These are phyloP conservation scores for Beauveria bassiana DNA, from an alignment of 2,329 filamentous ascomycete species.

Conservation along the genomic window DNA sequence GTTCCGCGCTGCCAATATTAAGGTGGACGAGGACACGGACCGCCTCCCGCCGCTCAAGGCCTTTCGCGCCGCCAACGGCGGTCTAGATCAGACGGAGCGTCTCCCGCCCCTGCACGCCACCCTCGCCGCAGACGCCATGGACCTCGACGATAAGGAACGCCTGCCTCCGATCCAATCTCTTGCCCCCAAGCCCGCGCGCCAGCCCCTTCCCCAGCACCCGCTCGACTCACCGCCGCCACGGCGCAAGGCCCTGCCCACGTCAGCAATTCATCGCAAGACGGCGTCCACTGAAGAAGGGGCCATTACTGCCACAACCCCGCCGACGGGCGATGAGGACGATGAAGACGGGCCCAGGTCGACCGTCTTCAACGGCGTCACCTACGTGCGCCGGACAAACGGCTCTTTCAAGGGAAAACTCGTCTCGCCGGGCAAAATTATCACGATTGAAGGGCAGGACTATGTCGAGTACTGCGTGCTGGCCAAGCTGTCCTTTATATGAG, in stretches of 20 bases:
- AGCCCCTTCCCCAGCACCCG: constrained; percentile 1
- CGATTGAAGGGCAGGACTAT: constrained; percentile 11
- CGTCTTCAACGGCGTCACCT: constrained; percentile 2
- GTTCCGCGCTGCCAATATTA: constrained; percentile 4
- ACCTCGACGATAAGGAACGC: constrained; percentile 7
- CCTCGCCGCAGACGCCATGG: constrained; percentile 3
- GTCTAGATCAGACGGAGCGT: background rate
- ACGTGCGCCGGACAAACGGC: constrained; percentile 3
- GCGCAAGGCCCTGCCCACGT: constrained; percentile 2
- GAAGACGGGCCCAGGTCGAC: background rate
- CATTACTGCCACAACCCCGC: background rate
- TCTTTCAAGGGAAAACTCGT: constrained; percentile 7
- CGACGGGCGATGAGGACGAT: constrained; percentile 2
- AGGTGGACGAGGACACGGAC: background rate
- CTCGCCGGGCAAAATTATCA: constrained; percentile 11
- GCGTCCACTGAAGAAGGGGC: background rate
- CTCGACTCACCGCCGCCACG: background rate
- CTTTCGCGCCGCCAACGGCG: background rate
- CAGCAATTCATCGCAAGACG: background rate
- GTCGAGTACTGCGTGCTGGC: constrained; percentile 11
- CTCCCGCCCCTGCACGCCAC: constrained; percentile 6
- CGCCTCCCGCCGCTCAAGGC: constrained; percentile 8
- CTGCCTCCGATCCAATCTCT: constrained; percentile 3
- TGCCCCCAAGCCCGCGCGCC: background rate
- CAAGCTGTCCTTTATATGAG: constrained; percentile 6